phyloP scores from a whole-genome alignment of 192 early-diverging fungal genomes.

The Coemansia sp. region DNA sequence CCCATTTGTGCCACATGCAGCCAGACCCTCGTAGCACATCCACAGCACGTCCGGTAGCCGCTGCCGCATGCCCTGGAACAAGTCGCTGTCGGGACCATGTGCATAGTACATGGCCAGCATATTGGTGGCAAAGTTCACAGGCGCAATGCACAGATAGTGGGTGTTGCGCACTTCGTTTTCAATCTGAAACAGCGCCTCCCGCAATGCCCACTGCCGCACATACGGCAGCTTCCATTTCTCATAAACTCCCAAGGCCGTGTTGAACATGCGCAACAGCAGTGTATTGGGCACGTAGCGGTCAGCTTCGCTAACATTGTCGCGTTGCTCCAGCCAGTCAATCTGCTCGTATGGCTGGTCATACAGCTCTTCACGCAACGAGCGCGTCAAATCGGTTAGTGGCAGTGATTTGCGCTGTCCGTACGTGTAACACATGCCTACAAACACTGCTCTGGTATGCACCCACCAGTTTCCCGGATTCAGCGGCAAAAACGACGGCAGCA shows the following conservation, averaged over 20 bases:
- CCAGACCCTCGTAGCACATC: constrained; percentile 87
- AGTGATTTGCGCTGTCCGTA: constrained; percentile 69
- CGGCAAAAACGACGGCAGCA: constrained; percentile 78
- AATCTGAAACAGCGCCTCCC: constrained; percentile 76
- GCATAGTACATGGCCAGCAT: constrained; percentile 83
- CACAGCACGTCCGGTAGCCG: constrained; percentile 86
- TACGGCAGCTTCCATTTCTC: constrained; percentile 62
- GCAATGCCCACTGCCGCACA: constrained; percentile 67
- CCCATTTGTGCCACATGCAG: constrained; percentile 95
- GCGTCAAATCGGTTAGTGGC: constrained; percentile 66
- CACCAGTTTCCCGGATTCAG: constrained; percentile 90
- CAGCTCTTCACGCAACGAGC: constrained; percentile 81
- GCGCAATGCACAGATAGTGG: constrained; percentile 84
- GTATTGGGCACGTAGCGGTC: constrained; percentile 89
- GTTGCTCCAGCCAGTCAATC: constrained; percentile 78
- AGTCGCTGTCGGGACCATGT: constrained; percentile 78
- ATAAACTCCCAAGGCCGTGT: constrained; percentile 68
- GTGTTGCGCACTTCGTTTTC: constrained; percentile 89
- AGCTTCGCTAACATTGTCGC: constrained; percentile 75
- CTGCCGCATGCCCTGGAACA: constrained; percentile 71
- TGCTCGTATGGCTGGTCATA: constrained; percentile 82
- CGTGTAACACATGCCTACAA: constrained; percentile 94
- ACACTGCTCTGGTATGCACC: constrained; percentile 90
- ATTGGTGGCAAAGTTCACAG: constrained; percentile 93
- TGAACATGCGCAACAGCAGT: constrained; percentile 67